These are phyloP conservation scores for Acanthamoeba lenticulata DNA, from an alignment of 208 protist species.

Conservation along the genomic window DNA sequence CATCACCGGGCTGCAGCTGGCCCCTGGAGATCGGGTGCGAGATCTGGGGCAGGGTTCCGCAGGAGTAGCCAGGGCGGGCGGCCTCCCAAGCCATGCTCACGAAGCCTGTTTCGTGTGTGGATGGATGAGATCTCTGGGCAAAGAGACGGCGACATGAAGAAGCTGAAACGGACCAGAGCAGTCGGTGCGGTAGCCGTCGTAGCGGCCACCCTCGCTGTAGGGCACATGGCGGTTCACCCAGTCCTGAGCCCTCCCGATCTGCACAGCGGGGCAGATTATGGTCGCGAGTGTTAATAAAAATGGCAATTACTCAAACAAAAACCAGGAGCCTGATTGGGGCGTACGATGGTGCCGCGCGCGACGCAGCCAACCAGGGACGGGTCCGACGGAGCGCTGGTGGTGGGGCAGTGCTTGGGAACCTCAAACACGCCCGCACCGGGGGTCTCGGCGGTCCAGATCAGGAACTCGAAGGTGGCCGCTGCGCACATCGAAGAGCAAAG, in stretches of 20 bases:
- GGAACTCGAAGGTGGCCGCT: neutral
- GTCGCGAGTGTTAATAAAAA: neutral
- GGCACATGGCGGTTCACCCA: neutral
- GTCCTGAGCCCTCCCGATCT: neutral
- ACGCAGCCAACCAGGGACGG: neutral
- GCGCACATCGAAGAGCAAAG: neutral
- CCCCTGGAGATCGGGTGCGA: neutral
- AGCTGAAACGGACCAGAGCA: neutral
- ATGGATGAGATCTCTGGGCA: neutral
- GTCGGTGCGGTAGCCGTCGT: neutral
- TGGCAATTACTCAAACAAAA: neutral
- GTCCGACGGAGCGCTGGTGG: neutral
- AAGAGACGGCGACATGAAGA: neutral
- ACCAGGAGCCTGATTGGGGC: neutral
- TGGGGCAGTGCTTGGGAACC: neutral
- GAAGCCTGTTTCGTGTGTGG: neutral
- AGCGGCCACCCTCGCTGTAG: neutral
- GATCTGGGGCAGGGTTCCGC: neutral
- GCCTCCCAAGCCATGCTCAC: conserved; percentile 5
- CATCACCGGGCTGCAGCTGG: neutral
- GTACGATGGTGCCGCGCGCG: neutral
- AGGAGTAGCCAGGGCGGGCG: neutral
- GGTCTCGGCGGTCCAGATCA: neutral
- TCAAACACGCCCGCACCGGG: neutral
- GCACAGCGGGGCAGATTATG: neutral